Percentiles rank a stretch among this genome's conserved stretches.
Conservation (phyloP, 768 basidiomycete species). For the Zangia roseola region DNA sequence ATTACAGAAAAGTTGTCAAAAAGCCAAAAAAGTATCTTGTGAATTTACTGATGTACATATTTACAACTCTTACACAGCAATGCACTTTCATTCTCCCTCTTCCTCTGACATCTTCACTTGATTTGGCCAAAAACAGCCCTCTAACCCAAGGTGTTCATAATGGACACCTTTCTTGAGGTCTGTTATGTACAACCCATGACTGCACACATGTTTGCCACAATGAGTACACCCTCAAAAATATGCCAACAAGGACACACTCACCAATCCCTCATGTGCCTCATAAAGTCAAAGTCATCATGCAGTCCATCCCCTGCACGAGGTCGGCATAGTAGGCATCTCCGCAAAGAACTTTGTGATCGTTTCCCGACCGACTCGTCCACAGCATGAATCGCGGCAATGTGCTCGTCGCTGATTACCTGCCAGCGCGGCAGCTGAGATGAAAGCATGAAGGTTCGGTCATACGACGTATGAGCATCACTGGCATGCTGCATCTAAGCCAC, state of each 20-base stretch:
- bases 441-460: no score
- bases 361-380: not conserved
- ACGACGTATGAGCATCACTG: not conserved
- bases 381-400: not conserved
- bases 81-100: no score
- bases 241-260: no score
- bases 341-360: no score
- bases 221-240: no score
- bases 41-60: no score
- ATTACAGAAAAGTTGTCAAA: no score
- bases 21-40: no score
- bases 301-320: not conserved
- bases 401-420: not conserved
- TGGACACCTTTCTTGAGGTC: not conserved
- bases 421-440: not conserved
- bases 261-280: no score
- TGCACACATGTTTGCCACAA: not conserved
- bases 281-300: no score
- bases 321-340: conserved; percentile 1
- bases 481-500: not conserved
- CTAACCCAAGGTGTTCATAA: not conserved
- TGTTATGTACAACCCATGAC: not conserved
- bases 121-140: not conserved
- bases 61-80: no score
- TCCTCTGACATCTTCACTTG: not conserved